phyloP scores from a whole-genome alignment of 768 basidiomycete species.

The Pholiota conissans region DNA sequence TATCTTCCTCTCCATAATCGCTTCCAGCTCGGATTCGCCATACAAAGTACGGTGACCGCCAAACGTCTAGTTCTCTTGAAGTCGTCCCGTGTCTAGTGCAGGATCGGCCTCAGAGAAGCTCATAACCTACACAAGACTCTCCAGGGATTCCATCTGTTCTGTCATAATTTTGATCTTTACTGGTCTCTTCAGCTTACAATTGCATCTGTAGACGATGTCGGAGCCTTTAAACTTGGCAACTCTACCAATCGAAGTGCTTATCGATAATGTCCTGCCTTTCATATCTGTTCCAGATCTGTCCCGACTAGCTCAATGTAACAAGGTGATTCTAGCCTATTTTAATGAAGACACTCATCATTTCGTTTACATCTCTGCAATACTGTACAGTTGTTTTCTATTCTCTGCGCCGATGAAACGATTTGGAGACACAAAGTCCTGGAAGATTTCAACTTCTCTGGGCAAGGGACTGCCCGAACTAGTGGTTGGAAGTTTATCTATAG shows the following conservation, averaged over 20 bases:
- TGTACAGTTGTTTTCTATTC: constrained; percentile 36
- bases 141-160: background rate
- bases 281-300: constrained; percentile 58
- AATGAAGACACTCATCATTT: background rate
- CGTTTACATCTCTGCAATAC: too few species aligned
- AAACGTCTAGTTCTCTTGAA: background rate
- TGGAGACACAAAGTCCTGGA: constrained; percentile 70
- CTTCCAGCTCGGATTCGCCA: background rate
- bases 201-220: background rate
- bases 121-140: background rate
- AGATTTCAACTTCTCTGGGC: constrained; percentile 80
- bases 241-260: constrained; percentile 74
- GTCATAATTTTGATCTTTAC: background rate
- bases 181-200: too few species aligned
- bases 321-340: constrained; percentile 25
- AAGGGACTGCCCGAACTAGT: constrained; percentile 67
- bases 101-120: background rate
- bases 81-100: background rate
- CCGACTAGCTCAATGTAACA: constrained; percentile 60
- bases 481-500: constrained; percentile 84
- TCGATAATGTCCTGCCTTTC: constrained; percentile 68
- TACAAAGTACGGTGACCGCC: background rate
- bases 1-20: background rate
- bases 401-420: constrained; percentile 74
- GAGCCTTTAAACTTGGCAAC: constrained; percentile 34